phyloP scores from a whole-genome alignment of 2,329 filamentous ascomycete species.

The Fusarium citri region DNA sequence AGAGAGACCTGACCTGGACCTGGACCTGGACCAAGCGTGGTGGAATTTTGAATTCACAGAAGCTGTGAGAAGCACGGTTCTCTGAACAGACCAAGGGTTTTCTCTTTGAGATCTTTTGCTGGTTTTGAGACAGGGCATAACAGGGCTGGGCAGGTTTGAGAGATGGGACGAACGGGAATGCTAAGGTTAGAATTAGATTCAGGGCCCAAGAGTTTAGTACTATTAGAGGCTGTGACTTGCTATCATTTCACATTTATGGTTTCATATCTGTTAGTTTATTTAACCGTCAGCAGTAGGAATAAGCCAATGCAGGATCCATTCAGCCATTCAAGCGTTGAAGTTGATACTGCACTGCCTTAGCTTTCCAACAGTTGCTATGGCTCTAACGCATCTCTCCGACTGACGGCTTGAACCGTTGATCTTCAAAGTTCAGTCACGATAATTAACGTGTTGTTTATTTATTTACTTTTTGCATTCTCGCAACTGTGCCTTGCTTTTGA shows the following conservation, averaged over 20 bases:
- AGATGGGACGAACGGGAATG: conserved; percentile 26
- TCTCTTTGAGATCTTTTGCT: conserved; percentile 21
- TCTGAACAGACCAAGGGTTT: conserved; percentile 12
- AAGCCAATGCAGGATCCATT: neutral
- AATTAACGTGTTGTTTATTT: conserved; percentile 6
- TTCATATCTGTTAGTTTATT: conserved; percentile 14
- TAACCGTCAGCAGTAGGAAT: neutral
- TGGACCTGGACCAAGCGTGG: conserved; percentile 3
- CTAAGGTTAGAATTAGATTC: neutral
- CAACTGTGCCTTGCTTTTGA: conserved; percentile 4
- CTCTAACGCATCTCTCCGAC: conserved; percentile 14
- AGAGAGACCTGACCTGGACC: neutral
- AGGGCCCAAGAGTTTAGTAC: conserved; percentile 16
- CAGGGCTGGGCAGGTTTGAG: conserved; percentile 4
- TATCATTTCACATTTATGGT: conserved; percentile 16
- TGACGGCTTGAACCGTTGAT: neutral
- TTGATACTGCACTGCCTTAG: neutral
- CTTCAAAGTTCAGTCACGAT: neutral
- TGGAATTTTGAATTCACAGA: conserved; percentile 32
- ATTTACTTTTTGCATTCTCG: conserved; percentile 5
- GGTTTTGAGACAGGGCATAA: conserved; percentile 7
- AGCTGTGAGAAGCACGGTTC: conserved; percentile 15
- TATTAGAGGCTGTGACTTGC: neutral
- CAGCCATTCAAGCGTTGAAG: neutral
- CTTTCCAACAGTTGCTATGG: conserved; percentile 1